Base-by-base conservation (phyloP, 1,139 yeast genomes). In the Lodderomyces orthopsilosis region DNA sequence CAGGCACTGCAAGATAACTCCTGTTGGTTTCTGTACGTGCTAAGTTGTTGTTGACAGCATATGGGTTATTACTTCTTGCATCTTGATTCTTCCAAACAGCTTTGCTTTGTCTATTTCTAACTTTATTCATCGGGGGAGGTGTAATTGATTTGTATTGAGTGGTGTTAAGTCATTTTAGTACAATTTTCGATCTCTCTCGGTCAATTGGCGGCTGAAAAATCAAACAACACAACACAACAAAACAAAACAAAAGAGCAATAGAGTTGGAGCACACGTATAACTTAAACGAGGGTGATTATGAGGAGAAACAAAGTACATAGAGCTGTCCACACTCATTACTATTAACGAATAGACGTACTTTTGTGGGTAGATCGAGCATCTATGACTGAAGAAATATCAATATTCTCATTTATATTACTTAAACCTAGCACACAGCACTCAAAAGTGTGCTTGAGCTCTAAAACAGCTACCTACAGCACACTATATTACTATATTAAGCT, bases 31-130 rank as follows among this genome's bases (percentile, higher is more conserved):
- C 44, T 9, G 37, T 35, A 8, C 38, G 41, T 53, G 52, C 21
- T 2, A 40, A 18, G 21, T 5, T 60, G 51, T 45, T 58, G 40
- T 56, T 56, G 41, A 74, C 71, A 41, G 57, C 56, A 46, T 70
- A 70, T 1, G 75, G 75, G 46, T 69, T 49, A 18, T 45, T 67
- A 45, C 51, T 54, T 21, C 53, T 13, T 14, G 23, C 32, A 22
- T 42, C 41, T 23, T 46, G 51, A 34, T 51, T 52, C 54, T 62
- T 71, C 78, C 78, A 73, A 8, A 76, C 75, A 1, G 78, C 77
- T 46, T 66, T 61, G 53, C 76, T 70, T 53, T 72, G 70, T 21
- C 77, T 61, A 47, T 70, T 59, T 59, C 50, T 59, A 62, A 41
- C 48, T 34, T 44, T 48, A 21, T 63, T 68, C 30, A 68, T 66